Evolutionary conservation across 2,329 filamentous ascomycete genomes (phyloP), one percentile per base, ranked within the genome.

Genomic region (Conoideocrella luteorostrata): DNA sequence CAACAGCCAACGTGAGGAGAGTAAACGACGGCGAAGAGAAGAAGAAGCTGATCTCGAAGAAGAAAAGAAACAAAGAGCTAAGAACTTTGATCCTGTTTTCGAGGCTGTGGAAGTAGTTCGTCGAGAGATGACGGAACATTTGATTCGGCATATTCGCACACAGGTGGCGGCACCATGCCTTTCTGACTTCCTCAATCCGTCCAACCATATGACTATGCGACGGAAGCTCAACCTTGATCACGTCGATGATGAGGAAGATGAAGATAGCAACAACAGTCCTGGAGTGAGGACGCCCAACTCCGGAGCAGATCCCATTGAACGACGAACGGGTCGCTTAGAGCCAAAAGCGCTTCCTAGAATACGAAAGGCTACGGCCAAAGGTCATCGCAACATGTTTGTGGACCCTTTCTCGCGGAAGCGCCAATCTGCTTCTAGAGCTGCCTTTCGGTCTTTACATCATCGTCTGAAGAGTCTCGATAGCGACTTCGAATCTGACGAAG

Each of bases 401-500:
- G 83, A 88, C 59, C 76, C 78, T 0, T 82, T 81, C 56, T 87
- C 71, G 20, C 75, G 78, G 49, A 73, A 75, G 50, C 86, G 76
- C 60, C 80, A 77, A 65, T 55, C 77, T 50, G 59, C 74, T 59
- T 59, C 65, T 12, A 69, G 70, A 34, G 82, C 80, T 48, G 77
- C 81, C 20, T 81, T 89, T 61, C 80, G 89, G 42, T 86, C 88
- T 6, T 74, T 97, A 15, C 88, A 95, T 60, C 85, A 95, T 64
- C 64, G 65, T 74, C 87, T 66, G 65, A 77, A 29, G 73, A 78
- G 60, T 81, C 66, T 52, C 64, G 78, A 62, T 67, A 77, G 59
- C 84, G 77, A 69, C 77, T 86, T 85, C n/a, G 88, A 96, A 60
- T 94, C 88, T 0, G 90, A 95, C 51, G 90, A 94, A 52, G 89